Percentiles rank a stretch among this genome's conserved stretches.
Evolutionary conservation across 805 yeast species (phyloP).

Genomic region (Wickerhamomyces subpelliculosus): DNA sequence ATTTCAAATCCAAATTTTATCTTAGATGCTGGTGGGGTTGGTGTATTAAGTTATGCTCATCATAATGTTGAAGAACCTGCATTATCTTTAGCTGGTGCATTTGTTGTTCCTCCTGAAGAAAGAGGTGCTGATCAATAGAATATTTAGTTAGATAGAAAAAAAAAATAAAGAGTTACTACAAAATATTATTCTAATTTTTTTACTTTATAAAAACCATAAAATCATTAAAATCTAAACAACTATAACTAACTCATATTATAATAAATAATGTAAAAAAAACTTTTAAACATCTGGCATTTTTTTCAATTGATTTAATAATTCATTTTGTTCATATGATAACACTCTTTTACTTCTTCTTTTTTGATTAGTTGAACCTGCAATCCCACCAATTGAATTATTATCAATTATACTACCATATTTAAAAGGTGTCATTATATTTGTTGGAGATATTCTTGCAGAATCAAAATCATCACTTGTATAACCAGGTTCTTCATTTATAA

Average conservation of each 20-base stretch:
- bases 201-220: neutral
- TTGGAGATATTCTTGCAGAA: neutral
- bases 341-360: slow-evolving; percentile 24
- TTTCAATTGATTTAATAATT: slow-evolving; percentile 40
- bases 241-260: too few species aligned
- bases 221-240: too few species aligned
- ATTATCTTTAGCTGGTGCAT: slow-evolving; percentile 75
- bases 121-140: slow-evolving; percentile 15
- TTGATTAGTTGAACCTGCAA: neutral
- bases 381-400: slow-evolving; percentile 1
- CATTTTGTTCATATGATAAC: slow-evolving; percentile 47
- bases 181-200: too few species aligned
- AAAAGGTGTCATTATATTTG: slow-evolving; percentile 7
- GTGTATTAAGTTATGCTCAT: slow-evolving; percentile 87
- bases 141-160: too few species aligned
- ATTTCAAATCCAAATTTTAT: slow-evolving; percentile 68
- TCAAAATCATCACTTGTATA: neutral
- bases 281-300: slow-evolving; percentile 10
- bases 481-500: slow-evolving; percentile 1
- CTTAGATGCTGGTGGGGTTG: slow-evolving; percentile 93
- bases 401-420: slow-evolving; percentile 12
- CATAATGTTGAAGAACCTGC: slow-evolving; percentile 84
- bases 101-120: slow-evolving; percentile 63
- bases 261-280: neutral
- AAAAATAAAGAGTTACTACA: too few species aligned